Conservation (phyloP, 2,329 filamentous ascomycete genomes). For the Alternaria sp. region DNA sequence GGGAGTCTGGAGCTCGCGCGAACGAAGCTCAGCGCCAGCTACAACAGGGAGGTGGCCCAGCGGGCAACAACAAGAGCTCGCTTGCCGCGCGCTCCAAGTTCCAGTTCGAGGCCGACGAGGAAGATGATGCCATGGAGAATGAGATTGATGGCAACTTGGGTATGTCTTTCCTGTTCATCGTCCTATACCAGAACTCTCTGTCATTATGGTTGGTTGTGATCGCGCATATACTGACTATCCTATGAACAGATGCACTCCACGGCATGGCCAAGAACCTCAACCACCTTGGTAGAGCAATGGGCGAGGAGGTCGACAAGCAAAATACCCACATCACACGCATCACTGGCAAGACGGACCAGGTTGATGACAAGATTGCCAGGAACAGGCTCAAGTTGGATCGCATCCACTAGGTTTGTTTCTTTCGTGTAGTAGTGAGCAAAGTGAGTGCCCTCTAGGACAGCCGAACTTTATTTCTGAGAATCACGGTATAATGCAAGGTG, state of each 20-base stretch:
- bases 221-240: background rate
- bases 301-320: constrained; percentile 76
- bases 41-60: constrained; percentile 18
- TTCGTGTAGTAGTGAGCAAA: background rate
- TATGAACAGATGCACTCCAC: constrained; percentile 60
- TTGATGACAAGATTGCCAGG: constrained; percentile 78
- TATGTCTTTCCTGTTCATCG: constrained; percentile 40
- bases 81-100: constrained; percentile 47
- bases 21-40: constrained; percentile 31
- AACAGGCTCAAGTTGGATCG: constrained; percentile 76
- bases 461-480: too few species aligned
- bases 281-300: constrained; percentile 75
- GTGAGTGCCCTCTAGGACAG: background rate
- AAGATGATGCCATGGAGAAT: constrained; percentile 71
- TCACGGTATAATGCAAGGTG: background rate
- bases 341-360: constrained; percentile 81
- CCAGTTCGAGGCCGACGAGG: constrained; percentile 46
- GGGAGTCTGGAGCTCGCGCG: constrained; percentile 41
- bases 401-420: constrained; percentile 56
- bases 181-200: background rate
- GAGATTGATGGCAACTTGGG: constrained; percentile 55
- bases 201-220: background rate
- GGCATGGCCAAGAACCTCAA: constrained; percentile 75
- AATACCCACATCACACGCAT: constrained; percentile 82
- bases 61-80: constrained; percentile 26